Percentiles rank a stretch among this genome's conserved stretches.
These are phyloP conservation scores for Penicillium ucsense DNA, from an alignment of 495 filamentous ascomycete species.

Conservation along the genomic window DNA sequence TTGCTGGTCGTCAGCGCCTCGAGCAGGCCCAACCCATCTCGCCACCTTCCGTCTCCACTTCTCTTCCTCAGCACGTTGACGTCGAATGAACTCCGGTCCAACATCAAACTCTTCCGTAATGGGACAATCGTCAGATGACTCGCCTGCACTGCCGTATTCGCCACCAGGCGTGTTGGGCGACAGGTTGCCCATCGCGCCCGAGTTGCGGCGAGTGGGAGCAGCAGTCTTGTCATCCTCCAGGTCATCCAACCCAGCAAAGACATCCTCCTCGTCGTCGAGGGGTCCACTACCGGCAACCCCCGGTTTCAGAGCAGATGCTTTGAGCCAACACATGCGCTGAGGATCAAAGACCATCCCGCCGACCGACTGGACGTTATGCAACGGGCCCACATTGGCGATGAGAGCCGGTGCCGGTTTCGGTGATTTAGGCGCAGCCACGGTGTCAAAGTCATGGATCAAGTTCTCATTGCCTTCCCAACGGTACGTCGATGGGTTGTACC, in stretches of 20 bases:
- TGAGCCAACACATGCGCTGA: constrained; percentile 90
- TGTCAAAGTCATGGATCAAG: constrained; percentile 64
- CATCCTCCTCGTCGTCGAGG: constrained; percentile 53
- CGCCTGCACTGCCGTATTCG: constrained; percentile 44
- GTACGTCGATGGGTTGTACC: constrained; percentile 74
- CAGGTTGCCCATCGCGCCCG: constrained; percentile 20
- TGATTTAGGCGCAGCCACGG: constrained; percentile 30
- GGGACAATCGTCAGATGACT: constrained; percentile 59
- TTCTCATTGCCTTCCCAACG: constrained; percentile 97
- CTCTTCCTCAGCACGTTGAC: constrained; percentile 84
- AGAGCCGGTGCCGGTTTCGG: constrained; percentile 76
- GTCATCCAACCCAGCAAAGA: constrained; percentile 70
- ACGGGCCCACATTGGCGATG: constrained; percentile 73
- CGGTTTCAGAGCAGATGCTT: constrained; percentile 42
- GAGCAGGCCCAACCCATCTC: constrained; percentile 55
- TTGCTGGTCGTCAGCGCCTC: constrained; percentile 28
- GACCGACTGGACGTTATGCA: constrained; percentile 75
- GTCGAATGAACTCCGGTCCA: constrained; percentile 82
- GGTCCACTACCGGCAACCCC: constrained; percentile 17
- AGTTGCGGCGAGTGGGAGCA: constrained; percentile 30
- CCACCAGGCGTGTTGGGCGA: constrained; percentile 25
- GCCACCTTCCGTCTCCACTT: constrained; percentile 78
- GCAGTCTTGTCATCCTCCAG: constrained; percentile 48
- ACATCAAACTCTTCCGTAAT: constrained; percentile 97
- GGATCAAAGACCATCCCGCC: constrained; percentile 98